Base-by-base conservation (phyloP, 768 basidiomycete genomes). In the Amanita pseudoporphyria region DNA sequence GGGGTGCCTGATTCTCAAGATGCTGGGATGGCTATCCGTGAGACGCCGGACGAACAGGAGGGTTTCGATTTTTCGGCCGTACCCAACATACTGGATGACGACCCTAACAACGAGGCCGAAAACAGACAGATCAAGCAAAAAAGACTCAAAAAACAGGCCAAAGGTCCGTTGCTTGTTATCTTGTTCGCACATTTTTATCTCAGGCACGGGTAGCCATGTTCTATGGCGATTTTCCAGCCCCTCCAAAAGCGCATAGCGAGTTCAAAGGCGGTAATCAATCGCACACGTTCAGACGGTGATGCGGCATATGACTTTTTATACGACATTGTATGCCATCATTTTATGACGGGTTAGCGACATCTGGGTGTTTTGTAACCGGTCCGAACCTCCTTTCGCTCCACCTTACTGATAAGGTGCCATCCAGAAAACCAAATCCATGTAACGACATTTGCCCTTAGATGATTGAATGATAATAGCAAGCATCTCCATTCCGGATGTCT, bases 1-100 rank as follows among this genome's bases (percentile, higher is more conserved):
- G 14, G 3, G 48, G 47, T 44, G 45, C 38, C 42, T 31, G 57
- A 60, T 41, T 31, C 31, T 21, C 52, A 36, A 12, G 38, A 42
- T n/a, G 42, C 52, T 5, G 50, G 40, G 35, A 47, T 53, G 49
- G 47, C 24, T 16, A 40, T 22, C 14, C 43, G 33, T 24, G 53
- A 43, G 33, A 49, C 31, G 18, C 31, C 53, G 10, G 60, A 57
- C 35, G 64, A 64, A 13, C 52, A 71, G 39, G 74, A 73, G 37
- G 70, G 70, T 33, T 91, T 88, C 58, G 84, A 89, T 65, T 91
- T 87, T 62, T 64, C 73, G 5, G 65, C 68, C 12, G 79, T 75
- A 19, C 78, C 85, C 4, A 90, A 91, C 61, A 72, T 88, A 45
- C 64, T 91, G 51, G 88, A 90, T 57, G 71, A 76, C 53, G 70